Conservation (phyloP, 805 yeast genomes). For the Yarrowia hollandica region DNA sequence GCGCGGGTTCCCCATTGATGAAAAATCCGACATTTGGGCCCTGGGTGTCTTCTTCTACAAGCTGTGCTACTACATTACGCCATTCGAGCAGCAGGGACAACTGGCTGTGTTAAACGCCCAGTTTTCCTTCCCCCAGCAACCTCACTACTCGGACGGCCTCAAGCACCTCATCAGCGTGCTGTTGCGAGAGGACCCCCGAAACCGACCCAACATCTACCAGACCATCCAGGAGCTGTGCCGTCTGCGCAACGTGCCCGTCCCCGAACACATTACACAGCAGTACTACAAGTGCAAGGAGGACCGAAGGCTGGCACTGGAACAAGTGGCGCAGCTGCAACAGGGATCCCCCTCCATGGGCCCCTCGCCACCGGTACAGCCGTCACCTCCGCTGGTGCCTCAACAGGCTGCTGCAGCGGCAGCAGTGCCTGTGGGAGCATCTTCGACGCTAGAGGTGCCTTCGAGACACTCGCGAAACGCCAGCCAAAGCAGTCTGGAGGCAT, state of each 20-base stretch:
- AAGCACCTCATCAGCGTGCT: conserved; percentile 73
- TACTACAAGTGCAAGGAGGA: conserved; percentile 31
- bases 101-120: conserved; percentile 83
- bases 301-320: conserved; percentile 8
- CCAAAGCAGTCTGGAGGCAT: conserved; percentile 15
- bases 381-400: conserved; percentile 3
- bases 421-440: conserved; percentile 5
- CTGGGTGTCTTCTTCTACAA: conserved; percentile 89
- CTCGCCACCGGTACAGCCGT: conserved; percentile 22
- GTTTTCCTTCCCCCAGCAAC: conserved; percentile 70
- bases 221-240: conserved; percentile 63
- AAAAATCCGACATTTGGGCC: conserved; percentile 96
- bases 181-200: conserved; percentile 77
- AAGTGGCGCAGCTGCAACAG: conserved; percentile 5
- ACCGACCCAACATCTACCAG: conserved; percentile 86
- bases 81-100: conserved; percentile 83
- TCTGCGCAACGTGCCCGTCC: conserved; percentile 56
- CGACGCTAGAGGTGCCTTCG: conserved; percentile 1
- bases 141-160: conserved; percentile 68
- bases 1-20: conserved; percentile 80
- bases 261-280: conserved; percentile 43
- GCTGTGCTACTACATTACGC: conserved; percentile 88
- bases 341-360: conserved; percentile 34
- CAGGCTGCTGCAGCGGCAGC: conserved; percentile 2
- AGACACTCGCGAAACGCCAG: conserved; percentile 16